Conservation (phyloP, 1,284 basidiomycete genomes). For the Cronartium quercuum region DNA sequence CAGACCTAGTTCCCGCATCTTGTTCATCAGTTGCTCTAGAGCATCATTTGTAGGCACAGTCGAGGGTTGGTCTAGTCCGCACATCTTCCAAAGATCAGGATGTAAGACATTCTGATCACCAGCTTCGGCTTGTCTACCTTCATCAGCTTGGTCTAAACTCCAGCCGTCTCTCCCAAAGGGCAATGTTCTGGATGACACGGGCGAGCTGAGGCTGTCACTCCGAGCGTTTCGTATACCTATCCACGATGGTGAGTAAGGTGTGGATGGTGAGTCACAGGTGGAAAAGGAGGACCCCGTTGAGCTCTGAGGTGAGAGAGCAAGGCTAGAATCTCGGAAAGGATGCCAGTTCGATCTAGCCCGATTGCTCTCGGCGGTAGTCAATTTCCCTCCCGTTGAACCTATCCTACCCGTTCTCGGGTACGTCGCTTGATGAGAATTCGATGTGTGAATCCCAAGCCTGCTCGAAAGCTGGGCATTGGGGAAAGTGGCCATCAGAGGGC, state of each 20-base stretch:
- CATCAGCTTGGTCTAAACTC: not conserved
- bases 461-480: not conserved
- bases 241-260: conserved; percentile 28
- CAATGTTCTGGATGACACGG: not conserved
- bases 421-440: not conserved
- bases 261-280: conserved; percentile 8
- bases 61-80: not conserved
- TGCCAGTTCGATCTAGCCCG: not conserved
- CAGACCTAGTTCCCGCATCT: not conserved
- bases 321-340: not conserved
- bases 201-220: not conserved
- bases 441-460: not conserved
- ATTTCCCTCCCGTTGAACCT: not conserved
- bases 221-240: not conserved
- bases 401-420: not conserved
- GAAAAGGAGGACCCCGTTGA: not conserved
- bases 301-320: conserved; percentile 2
- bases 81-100: not conserved
- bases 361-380: not conserved
- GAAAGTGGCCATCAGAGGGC: not conserved
- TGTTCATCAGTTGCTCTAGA: not conserved
- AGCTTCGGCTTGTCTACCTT: too few species aligned
- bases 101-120: not conserved
- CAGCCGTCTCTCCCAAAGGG: not conserved
- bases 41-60: not conserved